Percentiles rank a stretch among this genome's conserved stretches.
These are phyloP conservation scores for Ophiostoma perfectum DNA, from an alignment of 2,329 filamentous ascomycete species.

Conservation along the genomic window DNA sequence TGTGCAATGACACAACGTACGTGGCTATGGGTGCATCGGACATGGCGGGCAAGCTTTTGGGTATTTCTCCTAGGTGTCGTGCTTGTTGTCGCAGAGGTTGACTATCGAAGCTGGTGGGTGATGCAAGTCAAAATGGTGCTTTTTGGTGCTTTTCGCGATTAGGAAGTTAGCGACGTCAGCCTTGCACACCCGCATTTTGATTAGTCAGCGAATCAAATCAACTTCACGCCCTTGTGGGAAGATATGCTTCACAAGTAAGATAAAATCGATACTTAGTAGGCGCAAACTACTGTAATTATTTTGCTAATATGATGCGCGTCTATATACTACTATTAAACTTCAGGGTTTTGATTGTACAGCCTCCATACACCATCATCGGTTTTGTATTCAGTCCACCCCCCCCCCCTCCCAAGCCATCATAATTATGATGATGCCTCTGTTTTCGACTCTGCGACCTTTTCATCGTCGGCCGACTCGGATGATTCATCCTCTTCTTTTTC, in stretches of 20 bases:
- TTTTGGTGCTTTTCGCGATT: neutral
- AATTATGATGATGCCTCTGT: neutral
- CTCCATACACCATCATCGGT: neutral
- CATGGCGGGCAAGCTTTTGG: slow-evolving; percentile 23
- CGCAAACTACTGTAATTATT: neutral
- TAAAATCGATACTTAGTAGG: neutral
- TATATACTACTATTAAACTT: slow-evolving; percentile 1
- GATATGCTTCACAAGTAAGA: neutral
- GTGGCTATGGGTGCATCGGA: slow-evolving; percentile 51
- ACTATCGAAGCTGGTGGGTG: neutral
- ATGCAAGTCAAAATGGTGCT: neutral
- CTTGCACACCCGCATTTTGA: neutral
- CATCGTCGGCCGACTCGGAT: neutral
- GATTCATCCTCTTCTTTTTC: neutral
- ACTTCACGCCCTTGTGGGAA: too few relatives aligned
- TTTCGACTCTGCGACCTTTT: neutral
- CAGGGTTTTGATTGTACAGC: neutral
- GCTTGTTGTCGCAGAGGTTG: neutral
- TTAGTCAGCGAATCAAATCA: neutral
- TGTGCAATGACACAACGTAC: slow-evolving; percentile 66
- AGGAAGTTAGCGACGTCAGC: neutral
- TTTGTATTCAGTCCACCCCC: too few relatives aligned
- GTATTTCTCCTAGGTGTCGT: neutral
- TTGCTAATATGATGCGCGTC: neutral
- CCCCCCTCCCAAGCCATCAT: neutral